Evolutionary conservation across 495 filamentous ascomycete genomes (phyloP), one percentile per base, ranked within the genome.

Genomic region (Cairneyella variabilis): DNA sequence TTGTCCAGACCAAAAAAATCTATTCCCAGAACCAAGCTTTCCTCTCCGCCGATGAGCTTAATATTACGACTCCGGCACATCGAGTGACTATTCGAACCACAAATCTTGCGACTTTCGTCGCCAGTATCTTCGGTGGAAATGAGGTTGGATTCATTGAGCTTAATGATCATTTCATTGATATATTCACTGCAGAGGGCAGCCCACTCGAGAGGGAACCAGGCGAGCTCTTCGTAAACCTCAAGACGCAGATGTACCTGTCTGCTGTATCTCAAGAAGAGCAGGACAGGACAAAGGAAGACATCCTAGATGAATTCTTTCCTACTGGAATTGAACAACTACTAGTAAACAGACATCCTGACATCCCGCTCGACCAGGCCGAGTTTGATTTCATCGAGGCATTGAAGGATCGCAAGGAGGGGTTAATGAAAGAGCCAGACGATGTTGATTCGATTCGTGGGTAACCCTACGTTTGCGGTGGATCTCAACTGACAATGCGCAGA

Each of bases 71-170:
- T 30, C 67, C 77, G 0, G 75, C 81, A 12, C 84, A 90, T 54
- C 71, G 87, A 18, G 85, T 87, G 46, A 86, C 85, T 18, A 85
- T 96, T 51, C 83, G 87, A 30, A 88, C 90, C 68, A 85, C 90
- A 2, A 97, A 97, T 57, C 72, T 97, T 47, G 91, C 90, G 3
- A 89, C 90, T 1, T 89, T 90, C 57, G 84, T 91, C 7, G 83
- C 84, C 0, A 89, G 86, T 54, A 80, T 91, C 22, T 91, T 95
- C 66, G 89, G 88, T 4, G 85, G 82, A 3, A 83, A 90, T 59
- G 89, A 95, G 62, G 88, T 95, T 42, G 79, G 86, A 6, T 84
- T 95, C 51, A 82, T 83, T 20, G 88, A 95, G 60, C 71, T 95
- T 30, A 89, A 95, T 61, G 86, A 93, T 22, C 77, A 85, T 57